Evolutionary conservation across 2,329 filamentous ascomycete species (phyloP).

Genomic region (Calonectria pseudoturangicola): DNA sequence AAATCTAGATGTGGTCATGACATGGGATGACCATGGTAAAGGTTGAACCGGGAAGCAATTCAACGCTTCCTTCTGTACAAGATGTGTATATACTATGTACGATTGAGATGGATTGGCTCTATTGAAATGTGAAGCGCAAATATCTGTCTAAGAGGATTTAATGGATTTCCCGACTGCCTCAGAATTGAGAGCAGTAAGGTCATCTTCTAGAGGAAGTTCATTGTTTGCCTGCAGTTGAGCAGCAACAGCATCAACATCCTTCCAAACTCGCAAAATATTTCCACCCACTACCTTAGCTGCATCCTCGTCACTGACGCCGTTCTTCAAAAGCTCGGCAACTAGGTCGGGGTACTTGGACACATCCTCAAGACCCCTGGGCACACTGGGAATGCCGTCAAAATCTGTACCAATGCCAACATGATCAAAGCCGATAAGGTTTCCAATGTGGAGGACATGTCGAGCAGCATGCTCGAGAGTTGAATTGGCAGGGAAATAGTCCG

Average conservation of each 20-base stretch:
- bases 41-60: constrained; percentile 29
- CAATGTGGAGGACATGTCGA: constrained; percentile 88
- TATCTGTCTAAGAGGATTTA: constrained; percentile 26
- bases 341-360: constrained; percentile 89
- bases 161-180: constrained; percentile 32
- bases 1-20: not conserved
- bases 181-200: constrained; percentile 54
- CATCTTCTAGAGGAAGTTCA: constrained; percentile 72
- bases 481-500: constrained; percentile 79
- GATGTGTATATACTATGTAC: constrained; percentile 58
- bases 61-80: constrained; percentile 53
- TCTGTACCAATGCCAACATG: constrained; percentile 93
- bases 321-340: constrained; percentile 82
- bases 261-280: constrained; percentile 91
- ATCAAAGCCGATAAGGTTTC: constrained; percentile 87
- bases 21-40: constrained; percentile 17
- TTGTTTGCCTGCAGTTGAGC: constrained; percentile 77
- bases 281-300: constrained; percentile 84
- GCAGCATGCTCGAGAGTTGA: constrained; percentile 86
- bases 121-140: constrained; percentile 29
- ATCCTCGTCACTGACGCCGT: constrained; percentile 84
- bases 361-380: constrained; percentile 86
- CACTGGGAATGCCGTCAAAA: constrained; percentile 84
- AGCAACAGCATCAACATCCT: constrained; percentile 83
- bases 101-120: constrained; percentile 49